Conservation (phyloP, 495 filamentous ascomycete species). For the Tricharina praecox region DNA sequence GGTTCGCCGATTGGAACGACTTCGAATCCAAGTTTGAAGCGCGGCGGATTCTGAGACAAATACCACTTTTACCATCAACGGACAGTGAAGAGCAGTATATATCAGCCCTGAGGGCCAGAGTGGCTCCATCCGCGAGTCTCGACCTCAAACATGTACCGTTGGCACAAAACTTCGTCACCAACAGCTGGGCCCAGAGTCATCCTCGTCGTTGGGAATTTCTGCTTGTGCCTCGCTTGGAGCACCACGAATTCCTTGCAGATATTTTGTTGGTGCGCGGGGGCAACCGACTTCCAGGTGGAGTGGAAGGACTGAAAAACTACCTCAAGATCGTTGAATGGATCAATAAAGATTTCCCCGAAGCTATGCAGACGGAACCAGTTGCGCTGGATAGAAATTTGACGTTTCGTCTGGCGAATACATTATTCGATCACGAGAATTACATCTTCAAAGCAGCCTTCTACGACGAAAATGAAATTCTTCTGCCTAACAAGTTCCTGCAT, state of each 20-base stretch:
- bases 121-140: background rate
- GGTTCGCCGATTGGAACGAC: background rate
- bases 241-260: conserved; percentile 7
- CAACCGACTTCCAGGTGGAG: too few species aligned
- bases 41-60: background rate
- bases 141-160: background rate
- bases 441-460: conserved; percentile 21
- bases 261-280: conserved; percentile 2
- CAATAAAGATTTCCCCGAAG: background rate
- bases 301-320: too few species aligned
- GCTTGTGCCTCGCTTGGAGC: conserved; percentile 6
- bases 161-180: background rate
- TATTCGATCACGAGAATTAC: conserved; percentile 10
- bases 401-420: conserved; percentile 6
- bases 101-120: background rate
- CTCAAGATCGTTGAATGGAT: conserved; percentile 3
- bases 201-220: background rate
- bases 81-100: background rate
- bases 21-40: background rate
- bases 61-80: background rate
- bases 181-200: conserved; percentile 5
- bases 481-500: conserved; percentile 13
- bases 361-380: background rate
- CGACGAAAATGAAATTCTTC: conserved; percentile 1
- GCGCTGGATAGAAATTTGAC: conserved; percentile 12